These are phyloP conservation scores for Ogataea salicorniae DNA, from an alignment of 805 yeast species.

Conservation along the genomic window DNA sequence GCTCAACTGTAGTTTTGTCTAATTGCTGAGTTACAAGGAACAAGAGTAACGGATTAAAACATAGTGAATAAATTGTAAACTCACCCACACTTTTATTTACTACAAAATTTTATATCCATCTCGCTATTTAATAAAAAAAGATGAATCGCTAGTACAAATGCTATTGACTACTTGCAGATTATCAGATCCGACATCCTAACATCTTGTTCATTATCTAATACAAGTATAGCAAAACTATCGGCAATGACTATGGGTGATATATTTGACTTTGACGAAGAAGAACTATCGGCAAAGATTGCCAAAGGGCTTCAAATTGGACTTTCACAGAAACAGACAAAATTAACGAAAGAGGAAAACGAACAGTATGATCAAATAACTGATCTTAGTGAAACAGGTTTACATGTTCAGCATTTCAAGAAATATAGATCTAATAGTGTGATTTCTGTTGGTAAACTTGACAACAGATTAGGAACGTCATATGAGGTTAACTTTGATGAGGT, in stretches of 20 bases:
- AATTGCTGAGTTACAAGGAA: too few relatives aligned
- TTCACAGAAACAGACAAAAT: background rate
- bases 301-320: conserved; percentile 1
- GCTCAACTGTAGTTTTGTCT: background rate
- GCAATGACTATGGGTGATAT: conserved; percentile 19
- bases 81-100: too few relatives aligned
- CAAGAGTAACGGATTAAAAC: too few relatives aligned
- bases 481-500: conserved; percentile 43
- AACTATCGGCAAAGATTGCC: conserved; percentile 7
- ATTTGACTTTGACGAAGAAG: conserved; percentile 28
- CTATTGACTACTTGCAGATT: too few relatives aligned
- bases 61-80: too few relatives aligned
- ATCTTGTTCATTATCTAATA: too few relatives aligned
- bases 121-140: too few relatives aligned
- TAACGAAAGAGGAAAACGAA: background rate
- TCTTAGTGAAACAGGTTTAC: background rate
- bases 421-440: conserved; percentile 27
- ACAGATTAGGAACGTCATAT: conserved; percentile 43
- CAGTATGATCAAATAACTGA: conserved; percentile 1
- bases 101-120: too few relatives aligned
- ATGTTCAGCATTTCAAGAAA: conserved; percentile 21
- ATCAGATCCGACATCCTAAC: too few relatives aligned
- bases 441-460: conserved; percentile 27
- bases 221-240: too few relatives aligned
- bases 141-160: too few relatives aligned